Conservation (phyloP, 1,284 basidiomycete genomes). For the Papiliotrema nemorosa region DNA sequence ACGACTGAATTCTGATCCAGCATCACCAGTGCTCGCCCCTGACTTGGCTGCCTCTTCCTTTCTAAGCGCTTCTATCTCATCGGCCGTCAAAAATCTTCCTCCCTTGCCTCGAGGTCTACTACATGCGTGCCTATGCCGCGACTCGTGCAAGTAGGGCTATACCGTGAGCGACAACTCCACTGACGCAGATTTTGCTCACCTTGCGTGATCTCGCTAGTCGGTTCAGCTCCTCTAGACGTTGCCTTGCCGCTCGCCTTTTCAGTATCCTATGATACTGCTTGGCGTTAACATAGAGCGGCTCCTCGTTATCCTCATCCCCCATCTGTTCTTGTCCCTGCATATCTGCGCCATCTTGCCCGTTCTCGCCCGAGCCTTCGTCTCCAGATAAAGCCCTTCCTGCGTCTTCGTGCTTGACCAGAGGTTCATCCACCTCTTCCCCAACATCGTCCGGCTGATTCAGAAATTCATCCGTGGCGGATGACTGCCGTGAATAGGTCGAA, state of each 20-base stretch:
- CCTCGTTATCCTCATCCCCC: slow-evolving; percentile 84
- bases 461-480: not conserved
- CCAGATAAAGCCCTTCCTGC: not conserved
- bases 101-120: slow-evolving; percentile 92
- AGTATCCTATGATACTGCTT: slow-evolving; percentile 97
- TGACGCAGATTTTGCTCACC: slow-evolving; percentile 52
- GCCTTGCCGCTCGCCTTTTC: slow-evolving; percentile 81
- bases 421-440: slow-evolving; percentile 19
- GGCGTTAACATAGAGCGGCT: slow-evolving; percentile 94
- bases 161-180: not conserved
- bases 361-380: slow-evolving; percentile 1
- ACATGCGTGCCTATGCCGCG: slow-evolving; percentile 96
- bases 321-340: slow-evolving; percentile 25
- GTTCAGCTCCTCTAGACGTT: slow-evolving; percentile 85
- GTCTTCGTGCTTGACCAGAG: slow-evolving; percentile 7
- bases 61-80: slow-evolving; percentile 64
- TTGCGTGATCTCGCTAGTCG: slow-evolving; percentile 85
- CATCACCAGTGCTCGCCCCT: not conserved
- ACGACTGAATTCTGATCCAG: not conserved
- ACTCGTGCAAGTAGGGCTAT: slow-evolving; percentile 95
- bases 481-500: not conserved
- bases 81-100: slow-evolving; percentile 91
- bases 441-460: slow-evolving; percentile 7
- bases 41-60: slow-evolving; percentile 39
- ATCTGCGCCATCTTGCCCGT: slow-evolving; percentile 21